Base-by-base conservation (phyloP, 2,329 filamentous ascomycete genomes). In the Venturia effusa region DNA sequence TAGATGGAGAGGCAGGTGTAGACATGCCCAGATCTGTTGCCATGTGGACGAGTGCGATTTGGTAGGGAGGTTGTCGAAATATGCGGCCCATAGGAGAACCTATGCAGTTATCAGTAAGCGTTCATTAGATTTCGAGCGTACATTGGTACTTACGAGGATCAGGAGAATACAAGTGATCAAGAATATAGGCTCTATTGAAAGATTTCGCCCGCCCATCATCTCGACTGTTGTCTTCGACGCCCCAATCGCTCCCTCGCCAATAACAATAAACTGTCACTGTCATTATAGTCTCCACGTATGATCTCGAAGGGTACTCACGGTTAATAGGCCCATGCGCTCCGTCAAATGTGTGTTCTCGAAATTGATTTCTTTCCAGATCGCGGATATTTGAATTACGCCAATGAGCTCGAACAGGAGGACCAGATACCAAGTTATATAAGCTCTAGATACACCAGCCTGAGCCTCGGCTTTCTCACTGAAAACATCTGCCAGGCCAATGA, bases 261-360 rank as follows among this genome's bases (percentile, higher is more conserved):
- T 57, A 3, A 57, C 51, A 34, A 57, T 57, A 17, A 57, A 57
- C 51, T 57, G 6, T n/a, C 27, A 2, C 6, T 6, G 22, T 57
- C 22, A 57, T 27, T 19, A 34, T 17, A 2, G 6, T 6, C 1
- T 34, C 8, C 4, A 22, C 10, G 19, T 57, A 4, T 34, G 19
- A 3, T 3, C 10, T 19, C 8, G 30, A 6, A 13, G 27, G 1
- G 3, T 13, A 7, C 51, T 86, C 59, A 88, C 77, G 0, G 85
- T 88, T 63, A 88, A 75, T 1, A 87, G 76, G 13, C 80, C 82
- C 79, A 88, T 82, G 11, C 86, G 80, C 68, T 85, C 83, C 69
- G 84, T 84, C 64, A 88, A 71, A 69, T 87, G 84, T 0, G 84
- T 88, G 64, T 81, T 77, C 66, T 83, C 80, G 69, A 88, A 85